These are phyloP conservation scores for Cercospora sp. DNA, from an alignment of 2,329 filamentous ascomycete species.

Conservation along the genomic window DNA sequence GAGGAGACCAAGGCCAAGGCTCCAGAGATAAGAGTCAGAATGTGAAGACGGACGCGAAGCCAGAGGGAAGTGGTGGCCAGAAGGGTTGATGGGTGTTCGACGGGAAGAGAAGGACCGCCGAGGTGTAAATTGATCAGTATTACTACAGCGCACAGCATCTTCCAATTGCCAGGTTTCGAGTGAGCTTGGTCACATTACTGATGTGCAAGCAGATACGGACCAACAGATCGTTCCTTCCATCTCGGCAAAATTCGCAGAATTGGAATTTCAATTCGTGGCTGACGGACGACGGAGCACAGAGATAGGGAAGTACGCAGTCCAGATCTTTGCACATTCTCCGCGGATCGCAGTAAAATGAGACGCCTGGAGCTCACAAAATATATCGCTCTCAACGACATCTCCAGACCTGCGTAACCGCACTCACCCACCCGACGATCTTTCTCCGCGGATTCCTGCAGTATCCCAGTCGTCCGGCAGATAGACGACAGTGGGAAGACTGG, in stretches of 20 bases:
- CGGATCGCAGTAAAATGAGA: not conserved
- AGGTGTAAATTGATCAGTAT: not conserved
- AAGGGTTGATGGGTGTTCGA: not conserved
- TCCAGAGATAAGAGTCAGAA: conserved; percentile 2
- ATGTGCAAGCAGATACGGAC: not conserved
- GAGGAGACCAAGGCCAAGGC: not conserved
- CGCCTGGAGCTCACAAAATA: not conserved
- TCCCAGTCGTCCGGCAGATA: not conserved
- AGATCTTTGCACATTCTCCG: not conserved
- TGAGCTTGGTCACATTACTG: not conserved
- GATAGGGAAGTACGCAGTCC: not conserved
- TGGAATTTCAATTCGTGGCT: not conserved
- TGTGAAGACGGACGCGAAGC: not conserved
- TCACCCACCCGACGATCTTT: not conserved
- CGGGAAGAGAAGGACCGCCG: not conserved
- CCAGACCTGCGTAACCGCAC: not conserved
- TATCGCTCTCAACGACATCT: not conserved
- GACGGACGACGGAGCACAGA: not conserved
- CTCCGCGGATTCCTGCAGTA: not conserved
- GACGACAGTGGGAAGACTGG: not conserved
- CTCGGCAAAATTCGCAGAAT: not conserved
- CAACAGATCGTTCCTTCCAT: not conserved
- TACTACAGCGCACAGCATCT: not conserved
- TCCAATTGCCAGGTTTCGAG: not conserved
- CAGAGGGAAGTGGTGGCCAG: not conserved